Percentiles rank a stretch among this genome's conserved stretches.
phyloP scores from a whole-genome alignment of 768 basidiomycete genomes.

The Phylloporus sp. region DNA sequence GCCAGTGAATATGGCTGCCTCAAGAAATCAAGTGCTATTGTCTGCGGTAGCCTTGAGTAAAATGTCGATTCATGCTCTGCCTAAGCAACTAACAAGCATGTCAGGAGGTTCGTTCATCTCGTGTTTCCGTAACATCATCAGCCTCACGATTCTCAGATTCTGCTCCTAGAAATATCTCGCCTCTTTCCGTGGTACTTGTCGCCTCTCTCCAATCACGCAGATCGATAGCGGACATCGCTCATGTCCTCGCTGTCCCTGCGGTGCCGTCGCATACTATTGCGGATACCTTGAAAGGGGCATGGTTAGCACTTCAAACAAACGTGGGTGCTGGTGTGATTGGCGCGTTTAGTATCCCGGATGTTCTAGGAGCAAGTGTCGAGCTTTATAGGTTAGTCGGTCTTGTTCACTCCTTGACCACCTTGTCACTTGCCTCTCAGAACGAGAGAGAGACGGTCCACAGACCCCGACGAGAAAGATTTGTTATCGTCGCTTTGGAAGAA shows the following conservation, averaged over 20 bases:
- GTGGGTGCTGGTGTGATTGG: slow-evolving; percentile 37
- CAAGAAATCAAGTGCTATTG: slow-evolving; percentile 57
- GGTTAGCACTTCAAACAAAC: slow-evolving; percentile 43
- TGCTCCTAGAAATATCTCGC: slow-evolving; percentile 24
- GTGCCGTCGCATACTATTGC: slow-evolving; percentile 40
- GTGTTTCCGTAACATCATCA: background rate
- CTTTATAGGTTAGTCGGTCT: slow-evolving; percentile 29
- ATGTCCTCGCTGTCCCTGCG: slow-evolving; percentile 45
- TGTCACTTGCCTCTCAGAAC: slow-evolving; percentile 26
- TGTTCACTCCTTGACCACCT: background rate
- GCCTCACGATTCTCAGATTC: slow-evolving; percentile 26
- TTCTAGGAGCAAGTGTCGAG: slow-evolving; percentile 47
- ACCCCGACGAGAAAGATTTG: slow-evolving; percentile 36
- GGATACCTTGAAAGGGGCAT: slow-evolving; percentile 44
- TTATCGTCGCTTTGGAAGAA: slow-evolving; percentile 51
- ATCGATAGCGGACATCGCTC: slow-evolving; percentile 58
- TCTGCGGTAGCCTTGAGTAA: slow-evolving; percentile 48
- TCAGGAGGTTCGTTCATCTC: slow-evolving; percentile 16
- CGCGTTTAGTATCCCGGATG: slow-evolving; percentile 41
- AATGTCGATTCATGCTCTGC: slow-evolving; percentile 44
- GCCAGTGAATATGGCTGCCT: slow-evolving; percentile 50
- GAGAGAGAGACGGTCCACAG: slow-evolving; percentile 25
- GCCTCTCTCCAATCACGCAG: slow-evolving; percentile 48
- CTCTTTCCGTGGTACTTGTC: slow-evolving; percentile 24
- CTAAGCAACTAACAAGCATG: slow-evolving; percentile 27